phyloP scores from a whole-genome alignment of 805 yeast species.

The Barnettozyma salicaria region DNA sequence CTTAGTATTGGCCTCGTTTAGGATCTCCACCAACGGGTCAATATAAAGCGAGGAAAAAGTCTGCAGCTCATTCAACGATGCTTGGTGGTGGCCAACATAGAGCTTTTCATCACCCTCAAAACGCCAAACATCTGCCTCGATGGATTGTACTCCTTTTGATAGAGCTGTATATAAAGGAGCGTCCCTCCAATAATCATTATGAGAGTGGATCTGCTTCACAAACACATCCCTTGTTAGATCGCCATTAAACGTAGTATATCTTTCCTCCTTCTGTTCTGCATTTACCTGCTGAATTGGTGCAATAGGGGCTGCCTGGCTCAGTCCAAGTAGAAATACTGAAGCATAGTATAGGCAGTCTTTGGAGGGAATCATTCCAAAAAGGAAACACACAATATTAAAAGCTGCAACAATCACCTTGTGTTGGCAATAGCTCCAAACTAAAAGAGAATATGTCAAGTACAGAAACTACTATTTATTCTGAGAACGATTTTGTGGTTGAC shows the following conservation, averaged over 20 bases:
- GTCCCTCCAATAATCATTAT: conserved; percentile 67
- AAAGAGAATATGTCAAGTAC: no score
- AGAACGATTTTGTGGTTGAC: no score
- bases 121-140: conserved; percentile 65
- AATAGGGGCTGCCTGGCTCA: conserved; percentile 3
- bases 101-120: conserved; percentile 31
- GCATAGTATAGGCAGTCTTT: no score
- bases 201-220: conserved; percentile 50
- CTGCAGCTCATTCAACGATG: conserved; percentile 38
- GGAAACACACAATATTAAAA: no score
- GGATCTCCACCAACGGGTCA: conserved; percentile 44
- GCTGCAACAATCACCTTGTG: no score
- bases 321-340: no score
- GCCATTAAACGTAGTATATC: conserved; percentile 16
- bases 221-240: conserved; percentile 23
- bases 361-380: no score
- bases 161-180: conserved; percentile 55
- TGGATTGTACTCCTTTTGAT: conserved; percentile 46
- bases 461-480: no score
- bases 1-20: conserved; percentile 42
- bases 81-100: conserved; percentile 60
- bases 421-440: no score
- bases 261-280: conserved; percentile 13
- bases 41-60: conserved; percentile 52
- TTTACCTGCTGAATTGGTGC: conserved; percentile 20